A percentile compares a stretch with the other conserved stretches of the same genome.
These are phyloP conservation scores for Gossypium longicalyx DNA, from an alignment of 345 rosid species.

Conservation along the genomic window DNA sequence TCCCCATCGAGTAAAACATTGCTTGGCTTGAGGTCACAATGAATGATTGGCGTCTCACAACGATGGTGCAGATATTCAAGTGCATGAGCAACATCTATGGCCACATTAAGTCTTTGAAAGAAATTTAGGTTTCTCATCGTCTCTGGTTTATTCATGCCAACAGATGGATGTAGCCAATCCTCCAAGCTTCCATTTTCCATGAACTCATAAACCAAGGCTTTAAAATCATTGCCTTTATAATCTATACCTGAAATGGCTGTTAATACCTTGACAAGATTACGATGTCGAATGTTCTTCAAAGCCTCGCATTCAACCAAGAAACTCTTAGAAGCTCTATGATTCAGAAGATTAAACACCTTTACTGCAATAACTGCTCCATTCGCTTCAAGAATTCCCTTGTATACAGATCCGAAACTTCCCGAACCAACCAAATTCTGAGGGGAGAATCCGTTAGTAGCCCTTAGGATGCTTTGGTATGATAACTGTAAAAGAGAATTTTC, in stretches of 20 bases:
- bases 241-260: conserved; percentile 16
- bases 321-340: conserved; percentile 37
- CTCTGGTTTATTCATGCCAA: neutral
- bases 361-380: conserved; percentile 11
- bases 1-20: conserved; percentile 5
- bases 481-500: neutral
- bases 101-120: neutral
- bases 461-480: neutral
- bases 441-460: neutral
- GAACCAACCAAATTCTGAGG: neutral
- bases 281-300: conserved; percentile 27
- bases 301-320: conserved; percentile 45
- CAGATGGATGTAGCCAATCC: conserved; percentile 10
- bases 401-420: neutral
- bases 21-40: conserved; percentile 25
- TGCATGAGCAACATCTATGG: conserved; percentile 6
- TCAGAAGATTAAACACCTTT: conserved; percentile 37
- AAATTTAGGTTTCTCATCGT: neutral
- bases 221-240: conserved; percentile 6
- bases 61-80: conserved; percentile 23
- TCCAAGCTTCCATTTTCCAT: conserved; percentile 18
- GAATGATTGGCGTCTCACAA: conserved; percentile 11
- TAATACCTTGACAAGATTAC: conserved; percentile 39
- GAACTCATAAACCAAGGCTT: conserved; percentile 16
- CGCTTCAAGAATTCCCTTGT: neutral